Evolutionary conservation across 2,329 filamentous ascomycete species (phyloP), one percentile per base, ranked within the genome.

Genomic region (Arthroderma uncinatum): DNA sequence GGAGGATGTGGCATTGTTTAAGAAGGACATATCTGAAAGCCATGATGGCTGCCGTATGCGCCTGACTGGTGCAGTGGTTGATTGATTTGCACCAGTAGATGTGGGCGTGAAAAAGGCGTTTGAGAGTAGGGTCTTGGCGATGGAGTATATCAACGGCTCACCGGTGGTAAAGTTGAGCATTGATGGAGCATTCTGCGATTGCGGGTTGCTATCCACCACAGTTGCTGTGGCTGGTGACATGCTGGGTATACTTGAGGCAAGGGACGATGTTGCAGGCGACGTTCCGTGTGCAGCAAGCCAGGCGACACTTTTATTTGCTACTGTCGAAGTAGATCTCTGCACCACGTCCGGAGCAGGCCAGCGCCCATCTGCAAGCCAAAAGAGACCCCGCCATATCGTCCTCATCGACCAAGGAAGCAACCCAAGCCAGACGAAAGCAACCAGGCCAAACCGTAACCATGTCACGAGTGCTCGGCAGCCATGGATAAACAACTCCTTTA

Each of bases 351-450:
- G 63, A 25, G 66, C 67, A 8, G 74, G 70, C 81, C 82, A 84
- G 33, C 88, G 78, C 74, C 88, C 78, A 70, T 96, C 91, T 59
- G 87, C 91, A 60, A 95, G 76, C 90, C 91, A 98, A 74, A 98
- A 97, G 63, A 97, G 79, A 60, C 89, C 86, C 39, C 92, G 83
- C 94, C 93, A 98, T 50, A 94, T 84, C 37, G 87, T 85, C 65
- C 94, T 83, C 81, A 97, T 95, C 50, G 87, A 82, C 74, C 89
- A 96, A 1, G 93, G 93, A 50, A 98, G 78, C 76, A 87, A 85
- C 53, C 86, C 83, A 21, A 96, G 78, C 93, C 94, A 98, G 21
- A 98, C 89, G 57, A 85, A 84, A 9, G 81, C 79, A 33, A 97
- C 93, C 54, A 97, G 73, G 28, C 84, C 71, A 42, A 85, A 88